A percentile compares a stretch with the other conserved stretches of the same genome.
These are phyloP conservation scores for Vitis rotundifolia DNA, from an alignment of 164 flowering plant species.

Conservation along the genomic window DNA sequence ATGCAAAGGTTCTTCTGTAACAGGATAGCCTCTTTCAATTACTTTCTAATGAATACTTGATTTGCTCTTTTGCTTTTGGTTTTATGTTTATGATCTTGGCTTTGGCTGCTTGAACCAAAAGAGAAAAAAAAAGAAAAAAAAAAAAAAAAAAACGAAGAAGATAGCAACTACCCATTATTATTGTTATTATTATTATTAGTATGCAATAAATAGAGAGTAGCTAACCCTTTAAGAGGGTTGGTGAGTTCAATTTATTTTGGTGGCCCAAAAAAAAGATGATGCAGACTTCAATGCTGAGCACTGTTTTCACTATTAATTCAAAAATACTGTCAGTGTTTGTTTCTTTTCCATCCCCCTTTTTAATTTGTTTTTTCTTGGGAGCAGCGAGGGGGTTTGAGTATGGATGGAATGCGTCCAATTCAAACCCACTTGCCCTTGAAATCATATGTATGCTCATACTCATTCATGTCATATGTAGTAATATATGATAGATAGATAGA, in stretches of 20 bases:
- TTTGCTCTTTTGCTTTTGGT: background rate
- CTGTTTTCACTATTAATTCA: slow-evolving; percentile 14
- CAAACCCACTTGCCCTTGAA: background rate
- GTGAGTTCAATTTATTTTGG: slow-evolving; percentile 14
- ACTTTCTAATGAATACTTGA: background rate
- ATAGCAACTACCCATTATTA: too few species aligned
- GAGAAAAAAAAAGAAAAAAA: background rate
- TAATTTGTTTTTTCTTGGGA: slow-evolving; percentile 16
- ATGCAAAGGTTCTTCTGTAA: background rate
- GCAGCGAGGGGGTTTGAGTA: slow-evolving; percentile 7
- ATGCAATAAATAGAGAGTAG: background rate
- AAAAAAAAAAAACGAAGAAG: too few species aligned
- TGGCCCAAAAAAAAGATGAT: background rate
- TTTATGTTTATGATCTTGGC: background rate
- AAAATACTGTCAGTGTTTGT: slow-evolving; percentile 11
- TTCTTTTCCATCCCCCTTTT: background rate
- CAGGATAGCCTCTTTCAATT: background rate
- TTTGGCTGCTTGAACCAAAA: background rate
- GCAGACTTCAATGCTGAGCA: slow-evolving; percentile 17
- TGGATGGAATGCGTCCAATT: background rate
- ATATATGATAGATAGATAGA: too few species aligned
- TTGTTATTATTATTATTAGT: too few species aligned
- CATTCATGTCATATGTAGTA: too few species aligned
- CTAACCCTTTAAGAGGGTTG: background rate
- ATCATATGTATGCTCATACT: background rate